Conservation (phyloP, 169 alveolate genomes). For the Besnoitia besnoiti region DNA sequence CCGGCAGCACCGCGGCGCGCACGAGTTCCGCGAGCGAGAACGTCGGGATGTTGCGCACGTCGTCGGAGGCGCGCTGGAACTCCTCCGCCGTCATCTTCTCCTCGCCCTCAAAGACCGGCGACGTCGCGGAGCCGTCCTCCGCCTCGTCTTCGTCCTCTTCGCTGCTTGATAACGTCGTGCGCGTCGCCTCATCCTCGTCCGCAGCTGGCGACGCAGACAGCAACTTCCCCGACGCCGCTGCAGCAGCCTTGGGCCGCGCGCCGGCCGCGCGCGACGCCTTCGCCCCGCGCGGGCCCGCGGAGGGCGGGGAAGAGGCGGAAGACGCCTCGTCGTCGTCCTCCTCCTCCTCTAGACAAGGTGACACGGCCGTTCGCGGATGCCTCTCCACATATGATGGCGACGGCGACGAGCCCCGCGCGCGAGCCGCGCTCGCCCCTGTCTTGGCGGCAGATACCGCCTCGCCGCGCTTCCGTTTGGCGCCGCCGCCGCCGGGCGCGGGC, state of each 20-base stretch:
- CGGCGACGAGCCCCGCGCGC: not conserved
- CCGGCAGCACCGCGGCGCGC: conserved; percentile 75
- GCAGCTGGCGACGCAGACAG: not conserved
- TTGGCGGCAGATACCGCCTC: too few species aligned
- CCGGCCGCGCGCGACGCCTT: not conserved
- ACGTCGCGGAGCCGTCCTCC: not conserved
- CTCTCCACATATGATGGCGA: conserved; percentile 18
- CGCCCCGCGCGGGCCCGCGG: not conserved
- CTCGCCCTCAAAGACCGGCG: conserved; percentile 28
- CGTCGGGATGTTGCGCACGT: conserved; percentile 44
- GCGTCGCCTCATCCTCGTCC: not conserved
- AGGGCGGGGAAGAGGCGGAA: not conserved
- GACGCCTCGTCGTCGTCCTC: not conserved
- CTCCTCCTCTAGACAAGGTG: not conserved
- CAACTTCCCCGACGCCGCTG: not conserved
- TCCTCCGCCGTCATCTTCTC: conserved; percentile 63
- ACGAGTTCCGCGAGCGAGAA: conserved; percentile 69
- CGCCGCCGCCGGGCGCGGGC: not conserved
- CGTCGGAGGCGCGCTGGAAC: conserved; percentile 34
- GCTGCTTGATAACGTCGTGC: not conserved
- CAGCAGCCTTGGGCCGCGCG: not conserved
- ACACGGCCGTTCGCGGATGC: not conserved
- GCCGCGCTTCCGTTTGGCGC: not conserved
- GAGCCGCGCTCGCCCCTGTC: not conserved
- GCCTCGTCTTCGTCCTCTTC: not conserved